These are phyloP conservation scores for Antrodiella citrinella DNA, from an alignment of 768 basidiomycete genomes.

Conservation along the genomic window DNA sequence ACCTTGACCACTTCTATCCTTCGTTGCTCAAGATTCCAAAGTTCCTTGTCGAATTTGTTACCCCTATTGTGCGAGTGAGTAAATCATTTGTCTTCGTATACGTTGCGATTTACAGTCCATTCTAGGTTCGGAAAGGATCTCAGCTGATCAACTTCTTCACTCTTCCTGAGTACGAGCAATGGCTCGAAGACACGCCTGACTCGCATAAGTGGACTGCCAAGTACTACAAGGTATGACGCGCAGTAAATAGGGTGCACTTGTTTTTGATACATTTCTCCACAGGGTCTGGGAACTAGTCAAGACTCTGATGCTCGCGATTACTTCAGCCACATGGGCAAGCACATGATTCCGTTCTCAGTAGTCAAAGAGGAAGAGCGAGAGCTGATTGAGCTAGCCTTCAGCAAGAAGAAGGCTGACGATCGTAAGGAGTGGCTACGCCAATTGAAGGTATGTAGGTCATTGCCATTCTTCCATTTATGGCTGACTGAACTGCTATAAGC, in stretches of 20 bases:
- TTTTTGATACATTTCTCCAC: too few relatives aligned
- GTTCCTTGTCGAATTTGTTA: slow-evolving; percentile 97
- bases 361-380: slow-evolving; percentile 77
- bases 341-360: slow-evolving; percentile 87
- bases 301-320: slow-evolving; percentile 89
- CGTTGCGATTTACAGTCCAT: not conserved
- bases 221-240: slow-evolving; percentile 91
- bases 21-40: slow-evolving; percentile 84
- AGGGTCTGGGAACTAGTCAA: slow-evolving; percentile 95
- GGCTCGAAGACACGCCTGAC: slow-evolving; percentile 73
- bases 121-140: slow-evolving; percentile 69
- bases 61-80: slow-evolving; percentile 90
- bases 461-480: not conserved
- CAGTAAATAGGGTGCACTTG: not conserved
- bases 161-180: slow-evolving; percentile 92
- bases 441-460: slow-evolving; percentile 54
- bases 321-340: slow-evolving; percentile 86
- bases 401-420: slow-evolving; percentile 98
- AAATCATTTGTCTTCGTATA: not conserved
- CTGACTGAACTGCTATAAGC: slow-evolving; percentile 34
- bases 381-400: slow-evolving; percentile 95
- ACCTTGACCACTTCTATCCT: slow-evolving; percentile 93
- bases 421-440: slow-evolving; percentile 97
- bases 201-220: slow-evolving; percentile 83
- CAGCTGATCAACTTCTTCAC: slow-evolving; percentile 88